Evolutionary conservation across 2,329 filamentous ascomycete genomes (phyloP).

Genomic region (Hymenoscyphus linearis): DNA sequence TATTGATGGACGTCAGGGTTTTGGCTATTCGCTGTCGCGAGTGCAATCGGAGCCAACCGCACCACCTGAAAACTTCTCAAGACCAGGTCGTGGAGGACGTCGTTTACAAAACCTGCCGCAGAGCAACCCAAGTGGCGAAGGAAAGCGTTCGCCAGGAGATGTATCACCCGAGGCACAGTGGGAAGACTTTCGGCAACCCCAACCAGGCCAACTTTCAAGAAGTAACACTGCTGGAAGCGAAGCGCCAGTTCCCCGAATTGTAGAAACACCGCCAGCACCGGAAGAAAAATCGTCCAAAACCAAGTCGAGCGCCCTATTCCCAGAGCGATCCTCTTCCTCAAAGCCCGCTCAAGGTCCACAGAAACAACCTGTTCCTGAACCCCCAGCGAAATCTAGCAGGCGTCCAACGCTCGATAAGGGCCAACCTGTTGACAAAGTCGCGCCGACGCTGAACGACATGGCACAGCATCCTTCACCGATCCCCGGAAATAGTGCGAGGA

Average conservation of each 20-base stretch:
- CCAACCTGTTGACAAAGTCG: constrained; percentile 16
- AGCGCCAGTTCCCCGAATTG: constrained; percentile 49
- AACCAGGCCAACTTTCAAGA: constrained; percentile 29
- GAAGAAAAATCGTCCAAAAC: constrained; percentile 2
- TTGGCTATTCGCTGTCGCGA: constrained; percentile 42
- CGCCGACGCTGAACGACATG: constrained; percentile 49
- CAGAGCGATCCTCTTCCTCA: constrained; percentile 52
- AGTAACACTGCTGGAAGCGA: constrained; percentile 28
- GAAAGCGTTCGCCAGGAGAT: constrained; percentile 14
- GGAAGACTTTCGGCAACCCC: constrained; percentile 6
- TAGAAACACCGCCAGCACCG: constrained; percentile 55
- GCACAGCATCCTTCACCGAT: constrained; percentile 61
- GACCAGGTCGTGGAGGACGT: constrained; percentile 39
- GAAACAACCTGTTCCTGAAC: constrained; percentile 37
- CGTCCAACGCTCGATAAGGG: constrained; percentile 36
- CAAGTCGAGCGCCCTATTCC: constrained; percentile 36
- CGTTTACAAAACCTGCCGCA: constrained; percentile 24
- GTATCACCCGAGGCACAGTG: constrained; percentile 7
- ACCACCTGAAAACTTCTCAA: constrained; percentile 55
- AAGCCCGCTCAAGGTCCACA: constrained; percentile 21
- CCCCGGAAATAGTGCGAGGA: constrained; percentile 59
- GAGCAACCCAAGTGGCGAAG: constrained; percentile 7
- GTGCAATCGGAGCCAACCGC: constrained; percentile 65
- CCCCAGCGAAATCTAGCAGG: constrained; percentile 43
- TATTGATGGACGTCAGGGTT: constrained; percentile 37